Base-by-base conservation (phyloP, 805 yeast species). In the Pichia pseudocactophila region DNA sequence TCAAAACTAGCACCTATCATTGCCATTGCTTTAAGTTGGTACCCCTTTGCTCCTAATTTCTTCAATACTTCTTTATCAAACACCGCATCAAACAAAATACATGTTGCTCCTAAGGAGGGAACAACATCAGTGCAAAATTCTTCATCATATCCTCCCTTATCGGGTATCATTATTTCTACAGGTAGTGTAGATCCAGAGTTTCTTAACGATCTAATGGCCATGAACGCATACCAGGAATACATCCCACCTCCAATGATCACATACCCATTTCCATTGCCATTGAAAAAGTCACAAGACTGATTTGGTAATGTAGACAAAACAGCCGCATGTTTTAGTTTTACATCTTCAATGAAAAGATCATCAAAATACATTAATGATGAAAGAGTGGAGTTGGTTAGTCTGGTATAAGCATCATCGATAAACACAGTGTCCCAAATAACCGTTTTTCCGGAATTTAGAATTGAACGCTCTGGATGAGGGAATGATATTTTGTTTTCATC, bases 221-320 rank as follows among this genome's bases (percentile, higher is more conserved):
- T 45, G 34, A 65, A 55, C 0, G 69, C 60, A 26, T 64, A 59
- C 59, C 74, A 69, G 17, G 71, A 58, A 48, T 64, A 69, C 16
- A 58, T 42, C 2, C 70, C 71, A 37, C 74, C 75, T 18, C 72
- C 74, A 36, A 69, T 55, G 54, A 67, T 61, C 2, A 66, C 71
- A 38, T 61, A 61, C 8, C 65, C 65, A 9, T 47, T 43, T 9
- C 63, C 65, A 11, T 47, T 43, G 9, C 63, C 65, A 5, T 41
- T 13, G 39, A 50, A 61, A 34, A 55, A 54, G 5, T 43, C 18
- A 2, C 56, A 52, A 1, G 59, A 44, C 43, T 59, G 62, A 6
- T 20, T 30, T 0, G 83, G 85, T 54, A 80, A 57, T 19, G 61
- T 59, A 2, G 54, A 50, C 16, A 74, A 65, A 8, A 76, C 70